A percentile compares a stretch with the other conserved stretches of the same genome.
These are phyloP conservation scores for Carex myosuroides DNA, from an alignment of 176 grass and related monocot genomes.

Conservation along the genomic window DNA sequence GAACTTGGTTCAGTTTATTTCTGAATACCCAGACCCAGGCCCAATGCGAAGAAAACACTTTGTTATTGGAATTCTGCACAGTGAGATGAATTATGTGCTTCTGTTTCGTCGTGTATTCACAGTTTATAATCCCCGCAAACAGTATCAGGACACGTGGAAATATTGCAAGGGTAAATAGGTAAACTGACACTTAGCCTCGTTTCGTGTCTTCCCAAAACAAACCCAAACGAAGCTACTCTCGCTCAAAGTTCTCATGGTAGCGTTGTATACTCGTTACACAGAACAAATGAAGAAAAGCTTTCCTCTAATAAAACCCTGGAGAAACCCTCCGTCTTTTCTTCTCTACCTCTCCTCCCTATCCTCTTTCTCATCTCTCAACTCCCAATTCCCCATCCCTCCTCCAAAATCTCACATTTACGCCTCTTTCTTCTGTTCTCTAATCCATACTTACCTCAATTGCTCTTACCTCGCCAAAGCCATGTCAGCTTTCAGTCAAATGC, in stretches of 20 bases:
- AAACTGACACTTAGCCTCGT: background rate
- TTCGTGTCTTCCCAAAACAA: constrained; percentile 2
- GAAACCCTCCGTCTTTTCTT: constrained; percentile 11
- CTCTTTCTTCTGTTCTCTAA: constrained; percentile 33
- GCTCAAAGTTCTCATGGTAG: background rate
- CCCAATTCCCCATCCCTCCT: background rate
- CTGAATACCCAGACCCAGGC: too few relatives aligned
- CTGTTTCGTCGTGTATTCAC: background rate
- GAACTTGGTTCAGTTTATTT: too few relatives aligned
- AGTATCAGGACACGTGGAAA: background rate
- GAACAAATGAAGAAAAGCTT: background rate
- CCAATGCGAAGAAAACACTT: too few relatives aligned
- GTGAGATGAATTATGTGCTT: too few relatives aligned
- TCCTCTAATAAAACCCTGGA: background rate
- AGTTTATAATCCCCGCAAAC: background rate
- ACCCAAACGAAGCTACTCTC: background rate
- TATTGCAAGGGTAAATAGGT: background rate
- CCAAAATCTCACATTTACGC: constrained; percentile 27
- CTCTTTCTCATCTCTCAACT: background rate
- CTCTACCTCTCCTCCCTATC: background rate
- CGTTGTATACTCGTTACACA: background rate
- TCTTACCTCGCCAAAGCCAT: constrained; percentile 20
- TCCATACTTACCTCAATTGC: constrained; percentile 29
- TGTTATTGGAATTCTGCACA: too few relatives aligned
- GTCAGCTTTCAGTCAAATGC: constrained; percentile 23